Conservation (phyloP, 352 stramenopile genomes). For the Pythium aquatile region DNA sequence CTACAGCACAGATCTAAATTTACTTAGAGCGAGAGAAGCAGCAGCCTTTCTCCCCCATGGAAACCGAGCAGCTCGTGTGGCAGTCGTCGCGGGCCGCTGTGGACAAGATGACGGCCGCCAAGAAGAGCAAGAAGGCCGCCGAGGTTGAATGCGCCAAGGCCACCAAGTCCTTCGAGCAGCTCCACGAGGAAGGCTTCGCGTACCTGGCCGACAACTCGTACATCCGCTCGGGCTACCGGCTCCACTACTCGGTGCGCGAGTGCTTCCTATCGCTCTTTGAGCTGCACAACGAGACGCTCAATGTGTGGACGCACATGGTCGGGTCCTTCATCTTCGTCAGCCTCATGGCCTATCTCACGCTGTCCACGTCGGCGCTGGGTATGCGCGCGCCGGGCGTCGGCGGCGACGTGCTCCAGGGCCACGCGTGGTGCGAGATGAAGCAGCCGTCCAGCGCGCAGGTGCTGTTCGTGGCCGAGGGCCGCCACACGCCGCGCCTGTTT, state of each 20-base stretch:
- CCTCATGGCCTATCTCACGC: slow-evolving; percentile 73
- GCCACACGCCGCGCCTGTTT: slow-evolving; percentile 53
- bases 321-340: slow-evolving; percentile 83
- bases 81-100: slow-evolving; percentile 16
- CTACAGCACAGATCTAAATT: background rate
- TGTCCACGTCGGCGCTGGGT: slow-evolving; percentile 48
- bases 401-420: slow-evolving; percentile 33
- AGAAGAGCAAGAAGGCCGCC: slow-evolving; percentile 10
- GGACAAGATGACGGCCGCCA: slow-evolving; percentile 13
- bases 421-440: slow-evolving; percentile 22
- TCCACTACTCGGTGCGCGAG: slow-evolving; percentile 79
- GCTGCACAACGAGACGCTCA: slow-evolving; percentile 88
- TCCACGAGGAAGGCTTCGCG: slow-evolving; percentile 77
- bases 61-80: slow-evolving; percentile 34
- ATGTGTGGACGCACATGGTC: slow-evolving; percentile 88
- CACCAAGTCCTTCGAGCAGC: slow-evolving; percentile 63
- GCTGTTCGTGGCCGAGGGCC: slow-evolving; percentile 43
- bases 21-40: background rate
- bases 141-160: background rate
- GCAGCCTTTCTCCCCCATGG: slow-evolving; percentile 5
- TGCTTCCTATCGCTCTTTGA: slow-evolving; percentile 83
- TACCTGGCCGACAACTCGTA: slow-evolving; percentile 87
- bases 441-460: slow-evolving; percentile 6
- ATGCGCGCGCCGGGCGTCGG: slow-evolving; percentile 10
- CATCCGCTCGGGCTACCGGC: slow-evolving; percentile 81